A percentile compares a stretch with the other conserved stretches of the same genome.
phyloP scores from a whole-genome alignment of 78 protist species.

The Dictyostelium discoideum region DNA sequence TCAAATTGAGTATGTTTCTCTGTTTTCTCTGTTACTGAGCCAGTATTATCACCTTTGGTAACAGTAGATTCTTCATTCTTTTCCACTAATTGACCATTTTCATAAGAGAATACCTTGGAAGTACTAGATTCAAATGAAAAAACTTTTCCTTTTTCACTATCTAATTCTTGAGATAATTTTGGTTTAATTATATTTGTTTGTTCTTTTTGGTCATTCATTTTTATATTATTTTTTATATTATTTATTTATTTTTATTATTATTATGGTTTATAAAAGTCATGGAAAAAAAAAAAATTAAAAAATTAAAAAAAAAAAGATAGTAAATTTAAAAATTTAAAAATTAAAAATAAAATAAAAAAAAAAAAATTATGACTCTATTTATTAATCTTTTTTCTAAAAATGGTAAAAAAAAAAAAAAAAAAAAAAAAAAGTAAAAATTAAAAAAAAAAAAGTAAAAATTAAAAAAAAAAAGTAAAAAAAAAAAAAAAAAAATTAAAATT shows the following conservation, averaged over 20 bases:
- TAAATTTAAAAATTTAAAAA: no score
- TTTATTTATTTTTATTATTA: no score
- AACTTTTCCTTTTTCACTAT: not conserved
- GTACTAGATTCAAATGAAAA: conserved; percentile 15
- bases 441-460: no score
- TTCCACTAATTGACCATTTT: conserved; percentile 20
- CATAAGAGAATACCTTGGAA: not conserved
- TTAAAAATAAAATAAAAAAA: no score
- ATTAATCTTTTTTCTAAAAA: not conserved
- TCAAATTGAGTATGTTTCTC: not conserved
- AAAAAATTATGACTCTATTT: no score
- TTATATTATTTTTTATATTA: not conserved
- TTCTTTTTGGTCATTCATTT: conserved; percentile 7
- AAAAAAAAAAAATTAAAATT: no score
- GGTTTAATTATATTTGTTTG: not conserved
- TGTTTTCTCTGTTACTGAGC: not conserved
- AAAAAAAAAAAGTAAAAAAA: no score
- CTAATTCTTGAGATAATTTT: not conserved
- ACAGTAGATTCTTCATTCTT: not conserved
- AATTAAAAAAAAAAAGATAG: no score
- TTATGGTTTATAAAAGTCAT: no score
- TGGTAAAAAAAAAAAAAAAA: not conserved
- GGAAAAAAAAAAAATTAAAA: no score
- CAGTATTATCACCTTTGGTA: not conserved
- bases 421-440: no score